These are phyloP conservation scores for Perilla frutescens DNA, from an alignment of 257 asterid species.

Conservation along the genomic window DNA sequence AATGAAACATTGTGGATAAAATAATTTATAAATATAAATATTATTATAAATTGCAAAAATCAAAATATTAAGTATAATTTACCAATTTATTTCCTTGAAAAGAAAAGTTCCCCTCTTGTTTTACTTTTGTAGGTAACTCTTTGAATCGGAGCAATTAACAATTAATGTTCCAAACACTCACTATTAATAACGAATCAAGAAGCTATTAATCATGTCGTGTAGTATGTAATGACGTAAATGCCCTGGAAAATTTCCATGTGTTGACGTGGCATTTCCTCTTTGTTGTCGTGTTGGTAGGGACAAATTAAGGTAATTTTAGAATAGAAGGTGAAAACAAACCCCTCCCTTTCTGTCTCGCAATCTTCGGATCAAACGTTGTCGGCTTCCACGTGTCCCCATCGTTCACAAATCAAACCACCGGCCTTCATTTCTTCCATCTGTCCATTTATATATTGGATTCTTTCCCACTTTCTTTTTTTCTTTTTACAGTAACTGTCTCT, in stretches of 20 bases:
- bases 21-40: too few species aligned
- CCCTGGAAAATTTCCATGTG: not conserved
- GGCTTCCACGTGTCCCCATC: slow-evolving; percentile 66
- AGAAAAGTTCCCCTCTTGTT: not conserved
- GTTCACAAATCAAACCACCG: slow-evolving; percentile 37
- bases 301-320: slow-evolving; percentile 9
- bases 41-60: too few species aligned
- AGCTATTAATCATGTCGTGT: too few species aligned
- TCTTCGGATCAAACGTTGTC: slow-evolving; percentile 53
- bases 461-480: not conserved
- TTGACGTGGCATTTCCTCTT: slow-evolving; percentile 19
- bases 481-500: slow-evolving; percentile 22
- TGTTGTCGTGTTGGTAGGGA: slow-evolving; percentile 33
- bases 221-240: slow-evolving; percentile 2
- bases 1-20: too few species aligned
- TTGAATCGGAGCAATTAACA: not conserved
- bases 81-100: too few species aligned
- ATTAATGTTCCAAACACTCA: not conserved
- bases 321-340: slow-evolving; percentile 25
- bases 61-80: too few species aligned
- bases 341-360: slow-evolving; percentile 43
- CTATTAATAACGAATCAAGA: not conserved
- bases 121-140: not conserved
- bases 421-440: slow-evolving; percentile 37
- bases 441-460: slow-evolving; percentile 15